These are phyloP conservation scores for Beauveria varroae DNA, from an alignment of 2,329 filamentous ascomycete species.

Conservation along the genomic window DNA sequence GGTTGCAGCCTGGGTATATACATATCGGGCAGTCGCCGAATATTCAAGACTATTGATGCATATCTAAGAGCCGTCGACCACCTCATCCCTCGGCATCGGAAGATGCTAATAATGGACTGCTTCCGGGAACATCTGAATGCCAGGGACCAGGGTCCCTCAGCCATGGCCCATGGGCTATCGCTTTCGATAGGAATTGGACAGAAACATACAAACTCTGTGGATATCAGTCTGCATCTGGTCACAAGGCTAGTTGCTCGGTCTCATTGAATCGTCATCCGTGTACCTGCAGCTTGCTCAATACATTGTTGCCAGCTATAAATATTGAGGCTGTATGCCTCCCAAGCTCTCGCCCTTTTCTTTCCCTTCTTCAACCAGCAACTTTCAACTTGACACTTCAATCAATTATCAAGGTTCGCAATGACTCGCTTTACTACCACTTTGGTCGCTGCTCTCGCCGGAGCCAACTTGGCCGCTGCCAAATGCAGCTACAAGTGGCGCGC, in stretches of 20 bases:
- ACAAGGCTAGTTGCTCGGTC: not conserved
- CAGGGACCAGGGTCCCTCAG: not conserved
- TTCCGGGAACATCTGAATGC: not conserved
- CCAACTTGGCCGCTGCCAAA: constrained; percentile 6
- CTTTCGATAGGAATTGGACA: not conserved
- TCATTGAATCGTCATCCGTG: not conserved
- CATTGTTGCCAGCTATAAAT: not conserved
- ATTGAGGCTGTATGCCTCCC: not conserved
- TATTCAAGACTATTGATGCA: no score
- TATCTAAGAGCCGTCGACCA: not conserved
- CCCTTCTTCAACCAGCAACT: not conserved
- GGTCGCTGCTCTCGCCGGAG: constrained; percentile 6
- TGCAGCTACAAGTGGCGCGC: constrained; percentile 11
- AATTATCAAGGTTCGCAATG: not conserved
- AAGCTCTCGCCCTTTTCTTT: no score
- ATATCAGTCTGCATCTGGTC: not conserved
- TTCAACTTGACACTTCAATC: not conserved
- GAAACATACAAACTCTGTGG: not conserved
- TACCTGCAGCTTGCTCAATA: not conserved
- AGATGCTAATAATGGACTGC: not conserved
- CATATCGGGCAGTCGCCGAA: not conserved
- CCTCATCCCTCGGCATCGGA: not conserved
- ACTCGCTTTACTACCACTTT: constrained; percentile 3
- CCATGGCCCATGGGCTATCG: not conserved
- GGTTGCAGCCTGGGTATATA: not conserved